phyloP scores from a whole-genome alignment of 1,284 basidiomycete genomes.

The Amylostereum areolatum region DNA sequence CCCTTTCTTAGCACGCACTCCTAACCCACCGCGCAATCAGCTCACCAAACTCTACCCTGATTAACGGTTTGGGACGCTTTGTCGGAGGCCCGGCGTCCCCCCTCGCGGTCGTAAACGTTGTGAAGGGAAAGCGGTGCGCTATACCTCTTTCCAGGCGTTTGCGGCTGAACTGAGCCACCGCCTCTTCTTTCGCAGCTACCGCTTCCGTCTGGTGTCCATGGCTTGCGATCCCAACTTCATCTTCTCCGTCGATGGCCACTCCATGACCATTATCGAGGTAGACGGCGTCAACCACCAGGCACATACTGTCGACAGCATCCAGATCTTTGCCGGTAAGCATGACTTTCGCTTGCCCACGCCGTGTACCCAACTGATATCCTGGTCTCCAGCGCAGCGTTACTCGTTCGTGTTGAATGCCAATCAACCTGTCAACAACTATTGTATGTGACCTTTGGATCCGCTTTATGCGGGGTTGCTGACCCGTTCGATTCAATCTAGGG shows the following conservation, averaged over 20 bases:
- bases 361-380: background rate
- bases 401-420: constrained; percentile 23
- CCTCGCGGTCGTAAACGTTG: constrained; percentile 28
- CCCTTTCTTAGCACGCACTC: constrained; percentile 12
- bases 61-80: constrained; percentile 45
- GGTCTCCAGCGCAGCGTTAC: constrained; percentile 22
- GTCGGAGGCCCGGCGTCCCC: constrained; percentile 18
- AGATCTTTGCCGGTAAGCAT: constrained; percentile 21
- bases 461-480: background rate
- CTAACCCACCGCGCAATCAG: constrained; percentile 7
- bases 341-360: no score
- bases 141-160: background rate
- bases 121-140: constrained; percentile 24
- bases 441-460: constrained; percentile 16
- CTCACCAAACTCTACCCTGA: constrained; percentile 28
- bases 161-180: constrained; percentile 18
- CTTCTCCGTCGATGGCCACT: constrained; percentile 36
- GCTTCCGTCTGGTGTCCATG: constrained; percentile 27
- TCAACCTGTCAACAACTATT: constrained; percentile 25
- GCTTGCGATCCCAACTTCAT: constrained; percentile 29
- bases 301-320: constrained; percentile 18
- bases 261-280: constrained; percentile 40
- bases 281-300: constrained; percentile 22
- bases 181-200: constrained; percentile 20
- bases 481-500: constrained; percentile 8